phyloP scores from a whole-genome alignment of 2,329 filamentous ascomycete genomes.

The Clonostachys solani region DNA sequence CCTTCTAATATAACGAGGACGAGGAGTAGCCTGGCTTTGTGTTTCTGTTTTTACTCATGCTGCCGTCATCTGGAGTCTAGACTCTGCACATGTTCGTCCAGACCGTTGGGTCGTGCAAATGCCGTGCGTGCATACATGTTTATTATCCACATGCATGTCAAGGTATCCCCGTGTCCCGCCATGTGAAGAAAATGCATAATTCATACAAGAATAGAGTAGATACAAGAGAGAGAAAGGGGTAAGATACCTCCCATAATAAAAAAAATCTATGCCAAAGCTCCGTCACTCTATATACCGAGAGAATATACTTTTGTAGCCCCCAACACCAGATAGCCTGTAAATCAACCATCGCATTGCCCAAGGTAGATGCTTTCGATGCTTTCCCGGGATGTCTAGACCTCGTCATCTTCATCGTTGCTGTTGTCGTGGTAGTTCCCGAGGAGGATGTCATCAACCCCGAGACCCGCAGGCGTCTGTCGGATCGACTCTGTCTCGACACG shows the following conservation, averaged over 20 bases:
- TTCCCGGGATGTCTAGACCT: background rate
- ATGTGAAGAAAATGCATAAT: too few species aligned
- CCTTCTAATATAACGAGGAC: background rate
- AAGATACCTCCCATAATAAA: background rate
- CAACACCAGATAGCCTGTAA: background rate
- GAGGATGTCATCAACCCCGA: slow-evolving; percentile 66
- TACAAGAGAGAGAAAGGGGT: background rate
- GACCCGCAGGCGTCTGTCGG: slow-evolving; percentile 44
- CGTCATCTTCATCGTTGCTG: slow-evolving; percentile 34
- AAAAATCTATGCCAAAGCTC: background rate
- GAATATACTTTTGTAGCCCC: background rate
- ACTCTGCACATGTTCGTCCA: too few species aligned
- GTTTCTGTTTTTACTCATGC: too few species aligned
- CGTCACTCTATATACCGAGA: background rate
- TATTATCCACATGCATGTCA: too few species aligned
- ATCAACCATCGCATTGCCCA: background rate
- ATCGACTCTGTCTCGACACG: slow-evolving; percentile 92
- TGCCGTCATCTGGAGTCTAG: too few species aligned
- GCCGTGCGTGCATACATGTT: too few species aligned
- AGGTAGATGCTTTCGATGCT: background rate
- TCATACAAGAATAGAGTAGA: too few species aligned
- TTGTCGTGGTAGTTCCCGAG: slow-evolving; percentile 69
- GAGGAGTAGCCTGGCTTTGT: background rate
- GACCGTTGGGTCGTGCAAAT: too few species aligned
- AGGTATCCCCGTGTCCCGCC: too few species aligned